These are phyloP conservation scores for Nepenthes mirabilis DNA, from an alignment of 148 eudicot genomes.

Conservation along the genomic window DNA sequence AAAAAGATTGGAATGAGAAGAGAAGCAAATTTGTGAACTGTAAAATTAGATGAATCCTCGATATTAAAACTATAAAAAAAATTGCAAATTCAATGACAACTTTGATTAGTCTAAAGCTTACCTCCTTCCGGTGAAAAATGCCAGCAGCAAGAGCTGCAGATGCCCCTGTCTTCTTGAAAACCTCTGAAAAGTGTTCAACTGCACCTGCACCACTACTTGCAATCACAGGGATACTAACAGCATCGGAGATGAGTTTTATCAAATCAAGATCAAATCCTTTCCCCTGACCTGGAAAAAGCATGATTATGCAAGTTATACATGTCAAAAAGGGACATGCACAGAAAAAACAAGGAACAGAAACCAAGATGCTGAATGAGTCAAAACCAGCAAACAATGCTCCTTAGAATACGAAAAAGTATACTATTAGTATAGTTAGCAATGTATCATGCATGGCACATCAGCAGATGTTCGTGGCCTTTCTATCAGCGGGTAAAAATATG, in stretches of 20 bases:
- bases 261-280: constrained; percentile 87
- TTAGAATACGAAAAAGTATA: too few species aligned
- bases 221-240: constrained; percentile 84
- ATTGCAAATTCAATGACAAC: too few species aligned
- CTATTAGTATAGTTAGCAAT: too few species aligned
- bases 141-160: constrained; percentile 99
- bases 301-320: neutral
- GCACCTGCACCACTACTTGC: constrained; percentile 98
- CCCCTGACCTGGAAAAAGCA: constrained; percentile 66
- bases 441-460: too few species aligned
- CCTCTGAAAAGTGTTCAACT: constrained; percentile 79
- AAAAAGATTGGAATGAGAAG: too few species aligned
- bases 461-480: too few species aligned
- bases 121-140: constrained; percentile 92
- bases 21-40: too few species aligned
- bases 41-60: too few species aligned
- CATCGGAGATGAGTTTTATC: constrained; percentile 67
- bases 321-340: neutral
- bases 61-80: too few species aligned
- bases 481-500: too few species aligned
- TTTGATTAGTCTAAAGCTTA: constrained; percentile 6
- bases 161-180: constrained; percentile 78
- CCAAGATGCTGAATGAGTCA: too few species aligned
- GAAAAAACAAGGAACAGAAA: constrained; percentile 3
- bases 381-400: too few species aligned